phyloP scores from a whole-genome alignment of 225 moss, liverwort and hornwort species.

The Antitrichia curtipendula region DNA sequence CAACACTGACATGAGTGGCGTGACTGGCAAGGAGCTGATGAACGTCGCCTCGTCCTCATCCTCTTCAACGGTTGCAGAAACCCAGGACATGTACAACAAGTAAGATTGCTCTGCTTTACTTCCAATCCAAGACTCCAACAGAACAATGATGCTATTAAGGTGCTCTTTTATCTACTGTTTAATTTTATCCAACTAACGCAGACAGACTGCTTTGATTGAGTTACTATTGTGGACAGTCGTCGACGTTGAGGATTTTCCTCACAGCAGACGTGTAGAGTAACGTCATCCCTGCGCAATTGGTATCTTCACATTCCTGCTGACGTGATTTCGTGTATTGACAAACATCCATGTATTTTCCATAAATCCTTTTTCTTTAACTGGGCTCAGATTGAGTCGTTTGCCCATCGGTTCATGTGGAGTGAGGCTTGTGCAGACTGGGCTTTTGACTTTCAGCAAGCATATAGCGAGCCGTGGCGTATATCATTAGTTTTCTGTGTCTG shows the following conservation, averaged over 20 bases:
- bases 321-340: neutral
- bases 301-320: neutral
- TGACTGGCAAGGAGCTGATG: no score
- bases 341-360: neutral
- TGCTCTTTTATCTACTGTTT: neutral
- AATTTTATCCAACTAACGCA: neutral
- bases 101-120: no score
- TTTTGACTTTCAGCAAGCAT: neutral
- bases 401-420: no score
- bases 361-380: neutral
- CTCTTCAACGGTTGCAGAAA: no score
- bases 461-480: neutral
- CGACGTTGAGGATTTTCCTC: neutral
- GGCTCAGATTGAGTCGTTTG: neutral
- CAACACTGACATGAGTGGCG: no score
- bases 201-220: neutral
- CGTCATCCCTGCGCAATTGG: neutral
- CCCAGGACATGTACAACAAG: neutral
- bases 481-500: neutral
- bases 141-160: neutral
- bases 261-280: neutral
- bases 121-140: neutral
- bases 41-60: no score
- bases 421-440: neutral
- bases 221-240: neutral